Conservation (phyloP, 2,329 filamentous ascomycete species). For the Botryotinia narcissicola region DNA sequence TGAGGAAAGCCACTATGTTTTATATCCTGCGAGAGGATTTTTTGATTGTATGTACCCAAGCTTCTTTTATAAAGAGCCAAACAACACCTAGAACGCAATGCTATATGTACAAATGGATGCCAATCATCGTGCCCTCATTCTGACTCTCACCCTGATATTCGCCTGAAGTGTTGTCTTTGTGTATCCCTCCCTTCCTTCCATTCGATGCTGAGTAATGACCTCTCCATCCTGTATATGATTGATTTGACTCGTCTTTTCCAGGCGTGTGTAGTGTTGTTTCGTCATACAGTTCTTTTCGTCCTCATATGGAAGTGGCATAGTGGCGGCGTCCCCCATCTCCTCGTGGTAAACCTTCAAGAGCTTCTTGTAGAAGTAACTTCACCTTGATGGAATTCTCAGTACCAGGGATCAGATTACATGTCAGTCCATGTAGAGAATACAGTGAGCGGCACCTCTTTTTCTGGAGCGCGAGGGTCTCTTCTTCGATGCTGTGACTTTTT, state of each 20-base stretch:
- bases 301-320: constrained; percentile 89
- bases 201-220: neutral
- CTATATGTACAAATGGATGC: neutral
- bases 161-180: neutral
- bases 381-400: neutral
- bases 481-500: neutral
- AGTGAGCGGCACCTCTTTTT: neutral
- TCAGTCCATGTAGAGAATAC: neutral
- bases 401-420: neutral
- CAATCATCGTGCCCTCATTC: neutral
- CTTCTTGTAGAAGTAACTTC: constrained; percentile 29
- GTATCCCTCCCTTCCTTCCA: neutral
- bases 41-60: neutral
- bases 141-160: neutral
- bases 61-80: neutral
- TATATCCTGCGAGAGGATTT: neutral
- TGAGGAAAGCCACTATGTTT: neutral
- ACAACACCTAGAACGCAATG: neutral
- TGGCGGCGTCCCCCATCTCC: constrained; percentile 81
- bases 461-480: neutral
- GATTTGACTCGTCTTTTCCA: too few relatives aligned
- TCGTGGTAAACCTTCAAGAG: constrained; percentile 78
- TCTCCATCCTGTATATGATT: neutral
- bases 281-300: constrained; percentile 63
- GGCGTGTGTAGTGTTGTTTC: neutral